Conservation (phyloP, 2,329 filamentous ascomycete genomes). For the Fusarium sp. region DNA sequence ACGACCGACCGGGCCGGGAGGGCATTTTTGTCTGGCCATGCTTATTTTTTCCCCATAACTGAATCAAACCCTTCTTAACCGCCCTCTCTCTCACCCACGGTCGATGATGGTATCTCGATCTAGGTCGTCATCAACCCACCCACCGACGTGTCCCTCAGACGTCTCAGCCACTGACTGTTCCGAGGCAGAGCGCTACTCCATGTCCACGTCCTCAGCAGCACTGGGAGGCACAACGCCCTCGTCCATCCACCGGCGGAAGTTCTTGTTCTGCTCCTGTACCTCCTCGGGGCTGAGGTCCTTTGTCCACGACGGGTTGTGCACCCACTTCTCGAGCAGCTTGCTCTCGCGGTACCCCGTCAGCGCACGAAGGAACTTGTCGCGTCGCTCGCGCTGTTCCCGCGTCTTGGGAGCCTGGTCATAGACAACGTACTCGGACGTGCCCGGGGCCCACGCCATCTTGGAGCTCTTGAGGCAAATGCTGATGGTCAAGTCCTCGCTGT, state of each 20-base stretch:
- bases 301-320: slow-evolving; percentile 84
- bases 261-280: slow-evolving; percentile 79
- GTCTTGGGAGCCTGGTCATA: slow-evolving; percentile 77
- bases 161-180: neutral
- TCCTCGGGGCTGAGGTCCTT: slow-evolving; percentile 83
- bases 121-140: neutral
- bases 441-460: slow-evolving; percentile 81
- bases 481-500: slow-evolving; percentile 76
- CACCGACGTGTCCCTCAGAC: slow-evolving; percentile 15
- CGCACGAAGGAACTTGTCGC: slow-evolving; percentile 64
- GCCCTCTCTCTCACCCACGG: neutral
- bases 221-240: slow-evolving; percentile 58
- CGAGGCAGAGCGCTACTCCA: slow-evolving; percentile 42
- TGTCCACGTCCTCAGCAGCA: slow-evolving; percentile 49
- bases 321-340: slow-evolving; percentile 82
- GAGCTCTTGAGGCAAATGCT: slow-evolving; percentile 83
- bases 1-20: slow-evolving; percentile 5
- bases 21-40: slow-evolving; percentile 14
- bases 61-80: neutral
- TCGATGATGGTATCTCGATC: neutral
- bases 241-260: slow-evolving; percentile 66
- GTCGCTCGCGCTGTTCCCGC: slow-evolving; percentile 70
- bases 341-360: slow-evolving; percentile 72
- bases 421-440: slow-evolving; percentile 77
- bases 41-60: slow-evolving; percentile 10